phyloP scores from a whole-genome alignment of 805 yeast genomes.

The Wickerhamiella spandovensis region DNA sequence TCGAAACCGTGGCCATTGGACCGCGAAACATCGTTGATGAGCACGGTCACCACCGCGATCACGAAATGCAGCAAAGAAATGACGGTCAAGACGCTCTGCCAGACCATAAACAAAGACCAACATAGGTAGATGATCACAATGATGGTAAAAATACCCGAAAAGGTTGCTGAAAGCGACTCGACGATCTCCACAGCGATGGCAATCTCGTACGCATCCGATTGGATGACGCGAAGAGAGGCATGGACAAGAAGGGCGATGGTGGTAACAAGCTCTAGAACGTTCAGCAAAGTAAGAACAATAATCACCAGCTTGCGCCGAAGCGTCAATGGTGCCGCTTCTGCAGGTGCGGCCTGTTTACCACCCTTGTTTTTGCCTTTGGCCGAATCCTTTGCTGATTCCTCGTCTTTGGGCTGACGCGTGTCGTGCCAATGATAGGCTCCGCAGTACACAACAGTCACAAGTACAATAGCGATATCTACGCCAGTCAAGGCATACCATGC shows the following conservation, averaged over 20 bases:
- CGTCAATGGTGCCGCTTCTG: not conserved
- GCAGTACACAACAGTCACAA: not conserved
- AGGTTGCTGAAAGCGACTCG: conserved; percentile 14
- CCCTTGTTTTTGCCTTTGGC: not conserved
- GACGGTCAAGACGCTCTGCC: conserved; percentile 16
- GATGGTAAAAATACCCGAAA: conserved; percentile 11
- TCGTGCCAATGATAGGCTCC: not conserved
- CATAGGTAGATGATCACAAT: conserved; percentile 6
- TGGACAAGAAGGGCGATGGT: conserved; percentile 12
- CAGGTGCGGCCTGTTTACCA: not conserved
- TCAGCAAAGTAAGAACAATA: conserved; percentile 5
- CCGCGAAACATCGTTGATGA: conserved; percentile 13
- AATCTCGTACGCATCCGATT: conserved; percentile 2
- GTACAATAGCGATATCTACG: conserved; percentile 9
- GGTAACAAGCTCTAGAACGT: conserved; percentile 4
- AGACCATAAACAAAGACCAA: conserved; percentile 14
- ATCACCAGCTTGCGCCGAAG: conserved; percentile 6
- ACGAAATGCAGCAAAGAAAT: conserved; percentile 16
- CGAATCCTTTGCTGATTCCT: not conserved
- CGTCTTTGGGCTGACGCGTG: not conserved
- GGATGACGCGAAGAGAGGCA: conserved; percentile 11
- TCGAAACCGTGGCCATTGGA: not conserved
- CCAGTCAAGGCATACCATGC: conserved; percentile 12
- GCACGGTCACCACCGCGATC: conserved; percentile 13
- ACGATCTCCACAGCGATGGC: conserved; percentile 10